These are phyloP conservation scores for Basipetospora chlamydospora DNA, from an alignment of 2,329 filamentous ascomycete species.

Conservation along the genomic window DNA sequence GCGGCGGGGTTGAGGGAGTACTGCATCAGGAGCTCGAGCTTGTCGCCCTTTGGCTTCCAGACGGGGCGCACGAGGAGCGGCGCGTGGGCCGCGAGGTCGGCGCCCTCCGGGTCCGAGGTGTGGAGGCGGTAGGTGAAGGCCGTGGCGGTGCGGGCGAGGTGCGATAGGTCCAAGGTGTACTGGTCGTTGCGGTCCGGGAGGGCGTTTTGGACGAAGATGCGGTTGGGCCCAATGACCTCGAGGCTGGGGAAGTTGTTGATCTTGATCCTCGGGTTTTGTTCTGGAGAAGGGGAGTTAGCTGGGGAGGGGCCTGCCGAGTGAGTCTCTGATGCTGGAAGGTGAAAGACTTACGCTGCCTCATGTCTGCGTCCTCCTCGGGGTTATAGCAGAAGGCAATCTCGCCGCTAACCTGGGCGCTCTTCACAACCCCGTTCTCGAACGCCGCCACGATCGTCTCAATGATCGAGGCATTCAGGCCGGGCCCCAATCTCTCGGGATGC, in stretches of 20 bases:
- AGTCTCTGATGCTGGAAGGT: too few relatives aligned
- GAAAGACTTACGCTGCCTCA: too few relatives aligned
- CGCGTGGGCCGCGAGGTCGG: constrained; percentile 38
- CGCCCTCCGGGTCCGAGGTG: constrained; percentile 40
- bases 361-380: constrained; percentile 26
- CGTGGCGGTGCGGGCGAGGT: constrained; percentile 58
- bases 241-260: constrained; percentile 80
- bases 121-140: constrained; percentile 91
- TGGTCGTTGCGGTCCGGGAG: constrained; percentile 54
- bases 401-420: constrained; percentile 61
- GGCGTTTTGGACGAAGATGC: constrained; percentile 68
- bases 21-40: constrained; percentile 72
- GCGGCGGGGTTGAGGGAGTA: constrained; percentile 70
- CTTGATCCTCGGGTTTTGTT: constrained; percentile 53
- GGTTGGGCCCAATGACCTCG: constrained; percentile 87
- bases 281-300: constrained; percentile 10
- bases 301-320: too few relatives aligned
- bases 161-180: constrained; percentile 61
- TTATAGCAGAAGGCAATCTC: constrained; percentile 86
- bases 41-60: constrained; percentile 75
- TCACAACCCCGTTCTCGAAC: constrained; percentile 61
- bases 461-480: constrained; percentile 75
- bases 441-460: constrained; percentile 82
- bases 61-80: constrained; percentile 59
- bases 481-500: constrained; percentile 67